These are phyloP conservation scores for Sclerotinia nivalis DNA, from an alignment of 2,329 filamentous ascomycete genomes.

Conservation along the genomic window DNA sequence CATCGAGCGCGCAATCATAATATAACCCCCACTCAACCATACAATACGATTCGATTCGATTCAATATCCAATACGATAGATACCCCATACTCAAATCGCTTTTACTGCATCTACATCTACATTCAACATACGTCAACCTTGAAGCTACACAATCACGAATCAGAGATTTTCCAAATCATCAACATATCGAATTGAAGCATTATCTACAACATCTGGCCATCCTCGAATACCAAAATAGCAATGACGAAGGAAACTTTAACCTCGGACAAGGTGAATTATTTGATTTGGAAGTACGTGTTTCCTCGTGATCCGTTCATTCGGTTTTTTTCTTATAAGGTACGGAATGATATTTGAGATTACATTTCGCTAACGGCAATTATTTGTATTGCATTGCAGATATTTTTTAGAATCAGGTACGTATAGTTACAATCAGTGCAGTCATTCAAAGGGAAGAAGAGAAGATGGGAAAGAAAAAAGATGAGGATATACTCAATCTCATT, in stretches of 20 bases:
- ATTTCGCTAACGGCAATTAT: conserved; percentile 38
- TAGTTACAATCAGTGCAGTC: conserved; percentile 4
- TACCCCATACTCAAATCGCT: not conserved
- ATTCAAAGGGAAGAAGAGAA: not conserved
- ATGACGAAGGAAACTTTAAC: conserved; percentile 50
- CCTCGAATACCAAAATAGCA: conserved; percentile 13
- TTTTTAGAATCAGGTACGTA: conserved; percentile 42
- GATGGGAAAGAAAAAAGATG: not conserved
- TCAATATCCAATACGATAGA: not conserved
- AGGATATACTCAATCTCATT: not conserved
- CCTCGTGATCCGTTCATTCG: conserved; percentile 37
- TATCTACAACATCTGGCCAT: not conserved
- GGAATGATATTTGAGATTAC: conserved; percentile 23
- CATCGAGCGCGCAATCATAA: conserved; percentile 9
- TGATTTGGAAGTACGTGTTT: conserved; percentile 65
- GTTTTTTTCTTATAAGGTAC: conserved; percentile 26
- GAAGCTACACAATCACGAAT: conserved; percentile 7
- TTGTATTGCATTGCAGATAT: conserved; percentile 38
- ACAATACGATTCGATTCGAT: not conserved
- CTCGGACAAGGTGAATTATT: conserved; percentile 68
- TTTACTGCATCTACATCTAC: not conserved
- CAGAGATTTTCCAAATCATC: not conserved
- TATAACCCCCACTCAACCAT: not conserved
- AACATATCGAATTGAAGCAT: not conserved
- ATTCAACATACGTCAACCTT: not conserved